phyloP scores from a whole-genome alignment of 192 early-diverging fungal species.

The Coemansia interrupta region DNA sequence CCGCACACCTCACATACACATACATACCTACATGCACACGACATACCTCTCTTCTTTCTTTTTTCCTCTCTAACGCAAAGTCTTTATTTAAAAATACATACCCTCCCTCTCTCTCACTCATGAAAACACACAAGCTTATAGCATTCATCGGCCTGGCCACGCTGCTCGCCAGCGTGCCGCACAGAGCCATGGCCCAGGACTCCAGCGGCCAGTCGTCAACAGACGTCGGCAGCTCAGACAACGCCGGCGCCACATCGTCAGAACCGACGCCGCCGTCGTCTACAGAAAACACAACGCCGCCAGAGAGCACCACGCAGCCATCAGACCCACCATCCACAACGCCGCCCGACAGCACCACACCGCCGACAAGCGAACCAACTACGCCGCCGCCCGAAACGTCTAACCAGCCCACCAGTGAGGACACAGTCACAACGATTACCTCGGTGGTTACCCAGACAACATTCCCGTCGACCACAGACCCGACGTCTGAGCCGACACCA shows the following conservation, averaged over 20 bases:
- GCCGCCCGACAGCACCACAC: not conserved
- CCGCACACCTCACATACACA: not conserved
- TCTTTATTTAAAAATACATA: not conserved
- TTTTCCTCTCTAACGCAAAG: not conserved
- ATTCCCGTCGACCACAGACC: not conserved
- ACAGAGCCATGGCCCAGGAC: not conserved
- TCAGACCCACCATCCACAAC: not conserved
- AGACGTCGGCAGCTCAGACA: not conserved
- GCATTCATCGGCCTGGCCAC: not conserved
- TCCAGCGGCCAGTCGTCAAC: not conserved
- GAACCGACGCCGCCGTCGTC: not conserved
- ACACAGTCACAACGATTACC: conserved; percentile 4
- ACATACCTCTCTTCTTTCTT: not conserved
- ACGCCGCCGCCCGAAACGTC: not conserved
- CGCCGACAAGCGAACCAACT: not conserved
- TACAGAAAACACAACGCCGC: no score
- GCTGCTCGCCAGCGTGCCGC: not conserved
- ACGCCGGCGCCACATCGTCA: not conserved
- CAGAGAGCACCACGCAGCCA: not conserved
- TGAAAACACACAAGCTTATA: no score
- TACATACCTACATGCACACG: not conserved
- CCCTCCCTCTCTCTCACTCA: no score
- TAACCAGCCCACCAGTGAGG: not conserved
- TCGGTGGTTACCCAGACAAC: not conserved
- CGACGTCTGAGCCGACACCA: no score